Conservation (phyloP, 371 early-diverging fungal species). For the Blakeslea trispora region DNA sequence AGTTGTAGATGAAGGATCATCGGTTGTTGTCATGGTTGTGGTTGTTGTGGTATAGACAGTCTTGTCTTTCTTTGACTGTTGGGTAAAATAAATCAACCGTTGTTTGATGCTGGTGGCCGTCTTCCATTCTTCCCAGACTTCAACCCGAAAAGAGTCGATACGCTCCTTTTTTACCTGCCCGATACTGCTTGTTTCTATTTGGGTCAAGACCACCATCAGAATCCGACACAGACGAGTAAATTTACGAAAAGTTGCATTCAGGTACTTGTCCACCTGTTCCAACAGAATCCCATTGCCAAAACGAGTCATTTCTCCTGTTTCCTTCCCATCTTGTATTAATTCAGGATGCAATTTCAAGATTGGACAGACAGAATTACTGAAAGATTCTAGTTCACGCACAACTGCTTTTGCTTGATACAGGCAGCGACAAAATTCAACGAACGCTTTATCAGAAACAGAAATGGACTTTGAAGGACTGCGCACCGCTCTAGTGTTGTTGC, state of each 20-base stretch:
- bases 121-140: constrained; percentile 41
- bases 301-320: constrained; percentile 21
- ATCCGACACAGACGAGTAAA: constrained; percentile 42
- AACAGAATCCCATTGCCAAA: constrained; percentile 18
- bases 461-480: neutral
- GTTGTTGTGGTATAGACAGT: constrained; percentile 14
- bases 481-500: neutral
- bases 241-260: constrained; percentile 41
- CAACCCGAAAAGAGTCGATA: constrained; percentile 40
- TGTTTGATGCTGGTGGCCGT: constrained; percentile 34
- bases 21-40: neutral
- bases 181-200: constrained; percentile 28
- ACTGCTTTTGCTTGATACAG: constrained; percentile 49
- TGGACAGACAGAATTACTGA: constrained; percentile 39
- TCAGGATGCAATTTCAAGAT: constrained; percentile 22
- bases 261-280: constrained; percentile 37
- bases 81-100: constrained; percentile 26
- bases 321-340: constrained; percentile 5
- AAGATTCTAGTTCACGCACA: constrained; percentile 38
- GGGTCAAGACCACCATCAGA: constrained; percentile 34
- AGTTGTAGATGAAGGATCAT: constrained; percentile 1
- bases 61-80: constrained; percentile 16
- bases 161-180: constrained; percentile 32
- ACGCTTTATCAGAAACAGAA: constrained; percentile 24
- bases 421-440: constrained; percentile 48